Evolutionary conservation across 495 filamentous ascomycete species (phyloP), one percentile per base, ranked within the genome.

Genomic region (Amphirosellinia nigrospora): DNA sequence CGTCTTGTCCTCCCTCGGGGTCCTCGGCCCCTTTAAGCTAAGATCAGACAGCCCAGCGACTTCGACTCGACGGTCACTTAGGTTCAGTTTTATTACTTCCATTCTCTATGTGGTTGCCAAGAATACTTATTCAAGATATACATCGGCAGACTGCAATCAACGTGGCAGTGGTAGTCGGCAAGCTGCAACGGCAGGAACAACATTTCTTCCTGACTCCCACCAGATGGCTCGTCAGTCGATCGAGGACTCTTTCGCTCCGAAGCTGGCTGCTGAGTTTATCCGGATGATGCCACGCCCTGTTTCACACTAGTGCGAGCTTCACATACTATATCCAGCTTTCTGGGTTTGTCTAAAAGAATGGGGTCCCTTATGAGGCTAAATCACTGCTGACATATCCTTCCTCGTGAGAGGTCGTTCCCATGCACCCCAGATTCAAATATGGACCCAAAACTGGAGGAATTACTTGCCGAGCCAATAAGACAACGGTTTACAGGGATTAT

Each of bases 291-390:
- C 8, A 67, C 16, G 28, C n/a, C 16, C 23, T 15, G 34, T 46
- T 59, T 34, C 16, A 28, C 21, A 16, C 19, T 67, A 45, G 50
- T 66, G 13, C 10, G 36, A 48, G 3, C 61, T 53, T 65, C 46
- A 65, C 34, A 46, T 65, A 21, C 13, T 41, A 28, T 43, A 28
- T 41, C 23, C 58, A 61, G 58, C 16, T 61, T 41, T 10, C 21
- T 61, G 58, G 58, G 28, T 43, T 39, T 15, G 58, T 15, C 58
- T 39, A 39, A 53, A 66, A 46, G 34, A 8, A 45, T 56, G 41
- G 61, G n/a, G 48, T 58, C 26, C 52, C 39, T 69, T 74, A 74
- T 75, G 72, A 77, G 74, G 74, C 73, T 75, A 77, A 77, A 77
- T 77, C 65, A 66, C 48, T 65, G 68, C 68, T 74, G 72, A 68